Evolutionary conservation across 495 filamentous ascomycete species (phyloP).

Genomic region (Annulohypoxylon moriforme): DNA sequence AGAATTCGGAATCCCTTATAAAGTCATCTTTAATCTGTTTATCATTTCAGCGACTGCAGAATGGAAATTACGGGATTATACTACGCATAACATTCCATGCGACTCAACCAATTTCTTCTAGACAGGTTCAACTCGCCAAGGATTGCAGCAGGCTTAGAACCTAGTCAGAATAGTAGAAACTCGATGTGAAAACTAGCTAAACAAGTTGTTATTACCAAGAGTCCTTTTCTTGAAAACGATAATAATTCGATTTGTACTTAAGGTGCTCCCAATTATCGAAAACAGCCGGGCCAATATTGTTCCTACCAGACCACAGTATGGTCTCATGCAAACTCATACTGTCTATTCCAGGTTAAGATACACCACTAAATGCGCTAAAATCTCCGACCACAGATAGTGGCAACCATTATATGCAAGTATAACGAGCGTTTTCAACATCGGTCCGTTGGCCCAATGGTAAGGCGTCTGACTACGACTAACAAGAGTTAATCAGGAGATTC

Average conservation of each 20-base stretch:
- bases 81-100: no score
- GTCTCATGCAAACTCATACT: neutral
- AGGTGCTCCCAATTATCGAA: no score
- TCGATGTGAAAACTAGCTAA: neutral
- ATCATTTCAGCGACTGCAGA: neutral
- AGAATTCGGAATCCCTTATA: neutral
- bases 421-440: neutral
- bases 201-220: neutral
- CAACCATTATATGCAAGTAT: conserved; percentile 3
- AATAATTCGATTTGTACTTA: no score
- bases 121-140: neutral
- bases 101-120: neutral
- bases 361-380: neutral
- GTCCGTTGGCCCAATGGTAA: conserved; percentile 39
- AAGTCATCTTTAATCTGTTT: neutral
- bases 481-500: conserved; percentile 32
- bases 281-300: no score
- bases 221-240: no score
- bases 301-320: neutral
- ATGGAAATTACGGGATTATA: neutral
- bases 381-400: neutral
- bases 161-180: neutral
- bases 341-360: neutral
- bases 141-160: no score
- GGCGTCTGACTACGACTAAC: conserved; percentile 33